Conservation (phyloP, 1,284 basidiomycete species). For the Sporisorium reilianum region DNA sequence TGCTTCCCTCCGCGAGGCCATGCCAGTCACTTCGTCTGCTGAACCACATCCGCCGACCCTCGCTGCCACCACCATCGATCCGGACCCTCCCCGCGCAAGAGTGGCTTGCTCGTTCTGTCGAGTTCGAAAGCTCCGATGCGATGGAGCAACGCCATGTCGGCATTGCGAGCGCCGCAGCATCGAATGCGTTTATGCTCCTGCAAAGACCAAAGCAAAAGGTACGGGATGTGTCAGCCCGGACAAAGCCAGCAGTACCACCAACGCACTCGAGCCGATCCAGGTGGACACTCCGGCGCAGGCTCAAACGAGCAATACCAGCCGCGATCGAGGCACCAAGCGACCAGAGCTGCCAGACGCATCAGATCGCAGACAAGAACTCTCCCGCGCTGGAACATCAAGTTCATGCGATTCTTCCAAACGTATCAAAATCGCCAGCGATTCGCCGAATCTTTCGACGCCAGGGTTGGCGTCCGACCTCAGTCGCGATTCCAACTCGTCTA, state of each 20-base stretch:
- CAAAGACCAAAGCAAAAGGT: conserved; percentile 30
- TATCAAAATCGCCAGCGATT: conserved; percentile 4
- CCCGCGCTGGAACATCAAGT: no score
- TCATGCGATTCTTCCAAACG: conserved; percentile 5
- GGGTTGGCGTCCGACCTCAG: neutral
- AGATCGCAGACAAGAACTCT: neutral
- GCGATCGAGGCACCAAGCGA: conserved; percentile 24
- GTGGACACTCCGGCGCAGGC: neutral
- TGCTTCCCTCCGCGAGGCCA: conserved; percentile 7
- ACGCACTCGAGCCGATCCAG: neutral
- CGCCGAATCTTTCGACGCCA: neutral
- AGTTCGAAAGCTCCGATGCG: conserved; percentile 48
- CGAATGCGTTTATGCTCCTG: conserved; percentile 39
- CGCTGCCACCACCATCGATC: conserved; percentile 5
- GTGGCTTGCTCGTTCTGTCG: conserved; percentile 51
- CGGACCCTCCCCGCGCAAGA: conserved; percentile 46
- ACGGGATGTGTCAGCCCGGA: conserved; percentile 6
- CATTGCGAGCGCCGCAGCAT: conserved; percentile 49
- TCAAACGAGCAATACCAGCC: neutral
- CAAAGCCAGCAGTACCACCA: neutral
- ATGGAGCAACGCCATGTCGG: conserved; percentile 45
- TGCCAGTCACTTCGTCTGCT: neutral
- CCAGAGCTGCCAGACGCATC: neutral
- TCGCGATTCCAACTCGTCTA: neutral
- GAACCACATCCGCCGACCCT: neutral